Evolutionary conservation across 2,329 filamentous ascomycete genomes (phyloP).

Genomic region (Aspergillus glaucus): DNA sequence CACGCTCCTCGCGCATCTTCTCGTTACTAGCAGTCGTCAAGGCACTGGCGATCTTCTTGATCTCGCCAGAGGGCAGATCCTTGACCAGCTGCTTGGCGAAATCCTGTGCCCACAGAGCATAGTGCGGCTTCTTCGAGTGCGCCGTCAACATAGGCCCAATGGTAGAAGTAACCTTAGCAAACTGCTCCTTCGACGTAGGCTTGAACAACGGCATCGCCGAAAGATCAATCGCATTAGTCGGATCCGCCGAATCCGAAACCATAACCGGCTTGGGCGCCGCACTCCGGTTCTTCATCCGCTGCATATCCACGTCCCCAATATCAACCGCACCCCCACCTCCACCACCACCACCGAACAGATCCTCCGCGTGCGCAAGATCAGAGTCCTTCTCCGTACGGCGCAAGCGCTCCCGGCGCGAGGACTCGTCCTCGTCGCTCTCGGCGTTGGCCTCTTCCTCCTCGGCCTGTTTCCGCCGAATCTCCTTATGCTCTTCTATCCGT

Average conservation of each 20-base stretch:
- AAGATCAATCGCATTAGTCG: conserved; percentile 74
- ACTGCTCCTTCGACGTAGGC: conserved; percentile 79
- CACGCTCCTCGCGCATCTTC: conserved; percentile 98
- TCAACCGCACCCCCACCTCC: neutral
- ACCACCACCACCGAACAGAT: conserved; percentile 46
- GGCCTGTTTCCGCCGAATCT: conserved; percentile 54
- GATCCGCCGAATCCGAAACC: conserved; percentile 61
- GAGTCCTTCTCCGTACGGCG: conserved; percentile 76
- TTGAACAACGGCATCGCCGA: conserved; percentile 77
- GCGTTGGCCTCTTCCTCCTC: conserved; percentile 53
- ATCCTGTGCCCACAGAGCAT: conserved; percentile 82
- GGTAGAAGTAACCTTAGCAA: conserved; percentile 68
- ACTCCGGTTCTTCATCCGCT: conserved; percentile 58
- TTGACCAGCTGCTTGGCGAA: conserved; percentile 81
- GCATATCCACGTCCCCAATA: conserved; percentile 69
- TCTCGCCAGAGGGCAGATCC: conserved; percentile 83
- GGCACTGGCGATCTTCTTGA: conserved; percentile 88
- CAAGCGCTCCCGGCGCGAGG: conserved; percentile 66
- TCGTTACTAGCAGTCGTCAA: conserved; percentile 91
- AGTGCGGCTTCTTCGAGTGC: conserved; percentile 83
- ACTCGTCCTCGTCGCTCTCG: conserved; percentile 64
- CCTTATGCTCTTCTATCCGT: conserved; percentile 74
- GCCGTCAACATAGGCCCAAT: conserved; percentile 69
- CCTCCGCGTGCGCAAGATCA: conserved; percentile 83
- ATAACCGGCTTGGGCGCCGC: conserved; percentile 61